Evolutionary conservation across 352 stramenopile species (phyloP).

Genomic region (Phytophthora pistaciae): DNA sequence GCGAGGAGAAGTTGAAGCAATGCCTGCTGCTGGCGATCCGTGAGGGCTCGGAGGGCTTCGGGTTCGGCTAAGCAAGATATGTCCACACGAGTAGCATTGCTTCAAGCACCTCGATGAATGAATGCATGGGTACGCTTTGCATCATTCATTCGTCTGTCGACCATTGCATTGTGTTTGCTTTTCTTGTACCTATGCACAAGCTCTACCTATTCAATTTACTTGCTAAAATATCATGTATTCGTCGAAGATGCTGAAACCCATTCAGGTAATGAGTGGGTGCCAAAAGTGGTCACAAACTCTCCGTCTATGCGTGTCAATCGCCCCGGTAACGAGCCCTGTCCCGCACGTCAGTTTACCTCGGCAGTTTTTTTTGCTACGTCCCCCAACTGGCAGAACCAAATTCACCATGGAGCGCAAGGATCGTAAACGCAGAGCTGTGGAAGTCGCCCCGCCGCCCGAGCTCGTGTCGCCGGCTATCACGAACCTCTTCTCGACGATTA

Average conservation of each 20-base stretch:
- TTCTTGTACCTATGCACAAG: no score
- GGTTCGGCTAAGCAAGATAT: constrained; percentile 93
- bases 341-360: background rate
- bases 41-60: constrained; percentile 98
- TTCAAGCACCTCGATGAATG: constrained; percentile 23
- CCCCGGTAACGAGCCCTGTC: no score
- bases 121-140: constrained; percentile 11
- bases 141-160: no score
- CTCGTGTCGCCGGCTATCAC: constrained; percentile 27
- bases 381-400: background rate
- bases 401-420: constrained; percentile 34
- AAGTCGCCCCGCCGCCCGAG: constrained; percentile 19
- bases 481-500: constrained; percentile 18
- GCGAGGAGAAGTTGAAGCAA: constrained; percentile 97
- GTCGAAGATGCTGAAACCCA: no score
- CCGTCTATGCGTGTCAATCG: no score
- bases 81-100: constrained; percentile 2
- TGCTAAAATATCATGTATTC: no score
- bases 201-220: no score
- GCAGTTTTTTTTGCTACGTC: background rate
- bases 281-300: no score
- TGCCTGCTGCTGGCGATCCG: constrained; percentile 98
- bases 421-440: constrained; percentile 29
- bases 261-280: no score
- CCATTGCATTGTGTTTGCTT: no score